Conservation (phyloP, 495 filamentous ascomycete species). For the Tetracladium setigerum region DNA sequence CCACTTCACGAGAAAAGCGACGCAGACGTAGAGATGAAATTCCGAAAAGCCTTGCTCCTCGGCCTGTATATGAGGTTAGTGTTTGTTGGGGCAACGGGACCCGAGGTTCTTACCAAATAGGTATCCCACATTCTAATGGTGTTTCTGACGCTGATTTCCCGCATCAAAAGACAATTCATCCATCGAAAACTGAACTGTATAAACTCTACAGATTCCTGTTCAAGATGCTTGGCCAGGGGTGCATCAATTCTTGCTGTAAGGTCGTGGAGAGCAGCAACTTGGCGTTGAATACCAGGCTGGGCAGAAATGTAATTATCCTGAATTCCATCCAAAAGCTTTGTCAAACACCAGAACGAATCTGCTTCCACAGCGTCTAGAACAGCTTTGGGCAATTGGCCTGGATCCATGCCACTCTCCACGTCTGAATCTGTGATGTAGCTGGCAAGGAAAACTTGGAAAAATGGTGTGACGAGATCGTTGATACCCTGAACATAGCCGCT, state of each 20-base stretch:
- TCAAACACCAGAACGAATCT: constrained; percentile 96
- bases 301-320: constrained; percentile 98
- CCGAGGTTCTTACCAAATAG: constrained; percentile 64
- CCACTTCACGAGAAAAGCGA: constrained; percentile 98
- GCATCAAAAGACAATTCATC: constrained; percentile 99
- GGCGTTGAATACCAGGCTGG: constrained; percentile 91
- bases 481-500: constrained; percentile 98
- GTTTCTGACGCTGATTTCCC: constrained; percentile 91
- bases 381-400: constrained; percentile 80
- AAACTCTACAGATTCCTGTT: constrained; percentile 88
- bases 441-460: constrained; percentile 95
- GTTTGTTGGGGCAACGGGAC: neutral
- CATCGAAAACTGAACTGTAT: constrained; percentile 98
- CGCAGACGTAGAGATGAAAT: constrained; percentile 97
- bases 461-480: constrained; percentile 95
- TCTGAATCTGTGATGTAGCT: constrained; percentile 90
- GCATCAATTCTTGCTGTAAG: constrained; percentile 84
- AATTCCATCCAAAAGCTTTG: constrained; percentile 92
- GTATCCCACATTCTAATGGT: constrained; percentile 99
- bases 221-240: constrained; percentile 77
- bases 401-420: constrained; percentile 91
- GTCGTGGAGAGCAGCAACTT: constrained; percentile 81
- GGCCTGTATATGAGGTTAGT: constrained; percentile 39
- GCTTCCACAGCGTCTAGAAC: constrained; percentile 97
- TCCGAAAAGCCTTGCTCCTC: constrained; percentile 98